phyloP scores from a whole-genome alignment of 2,329 filamentous ascomycete species.

The Calonectria multiphialidica region DNA sequence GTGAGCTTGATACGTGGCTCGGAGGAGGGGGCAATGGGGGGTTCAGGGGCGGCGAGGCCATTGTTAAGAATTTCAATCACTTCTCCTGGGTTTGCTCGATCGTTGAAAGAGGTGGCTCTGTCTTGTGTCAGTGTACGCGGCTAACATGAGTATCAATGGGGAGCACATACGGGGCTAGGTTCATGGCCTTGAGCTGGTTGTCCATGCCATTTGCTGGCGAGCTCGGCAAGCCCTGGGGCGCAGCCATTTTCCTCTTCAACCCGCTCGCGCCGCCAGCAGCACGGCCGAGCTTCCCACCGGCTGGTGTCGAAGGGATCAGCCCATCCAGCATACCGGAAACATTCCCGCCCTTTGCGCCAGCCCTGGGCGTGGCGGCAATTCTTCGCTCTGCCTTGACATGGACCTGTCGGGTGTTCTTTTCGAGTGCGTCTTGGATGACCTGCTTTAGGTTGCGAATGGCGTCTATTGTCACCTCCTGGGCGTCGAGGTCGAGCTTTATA shows the following conservation, averaged over 20 bases:
- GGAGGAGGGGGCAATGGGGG: slow-evolving; percentile 77
- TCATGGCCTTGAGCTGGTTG: slow-evolving; percentile 49
- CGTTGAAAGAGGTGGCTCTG: slow-evolving; percentile 68
- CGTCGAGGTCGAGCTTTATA: slow-evolving; percentile 90
- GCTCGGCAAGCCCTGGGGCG: slow-evolving; percentile 44
- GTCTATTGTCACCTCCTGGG: slow-evolving; percentile 75
- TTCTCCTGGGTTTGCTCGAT: slow-evolving; percentile 84
- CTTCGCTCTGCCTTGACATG: slow-evolving; percentile 75
- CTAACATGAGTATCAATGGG: too few species aligned
- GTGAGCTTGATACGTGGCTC: slow-evolving; percentile 87
- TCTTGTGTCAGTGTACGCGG: slow-evolving; percentile 6
- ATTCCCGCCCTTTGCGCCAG: slow-evolving; percentile 68
- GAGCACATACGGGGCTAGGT: slow-evolving; percentile 43
- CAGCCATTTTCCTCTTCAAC: slow-evolving; percentile 48
- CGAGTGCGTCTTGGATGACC: slow-evolving; percentile 85
- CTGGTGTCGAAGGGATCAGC: slow-evolving; percentile 74
- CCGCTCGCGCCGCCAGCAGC: slow-evolving; percentile 44
- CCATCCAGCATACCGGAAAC: slow-evolving; percentile 88
- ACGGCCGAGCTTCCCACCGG: slow-evolving; percentile 57
- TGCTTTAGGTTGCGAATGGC: slow-evolving; percentile 85
- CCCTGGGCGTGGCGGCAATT: slow-evolving; percentile 72
- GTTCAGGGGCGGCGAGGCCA: slow-evolving; percentile 75
- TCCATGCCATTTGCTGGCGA: slow-evolving; percentile 50
- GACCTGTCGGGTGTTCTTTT: slow-evolving; percentile 77
- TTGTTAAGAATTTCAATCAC: slow-evolving; percentile 86